Evolutionary conservation across 2,329 filamentous ascomycete species (phyloP), one percentile per base, ranked within the genome.

Genomic region (Dactylellina drechsleri): DNA sequence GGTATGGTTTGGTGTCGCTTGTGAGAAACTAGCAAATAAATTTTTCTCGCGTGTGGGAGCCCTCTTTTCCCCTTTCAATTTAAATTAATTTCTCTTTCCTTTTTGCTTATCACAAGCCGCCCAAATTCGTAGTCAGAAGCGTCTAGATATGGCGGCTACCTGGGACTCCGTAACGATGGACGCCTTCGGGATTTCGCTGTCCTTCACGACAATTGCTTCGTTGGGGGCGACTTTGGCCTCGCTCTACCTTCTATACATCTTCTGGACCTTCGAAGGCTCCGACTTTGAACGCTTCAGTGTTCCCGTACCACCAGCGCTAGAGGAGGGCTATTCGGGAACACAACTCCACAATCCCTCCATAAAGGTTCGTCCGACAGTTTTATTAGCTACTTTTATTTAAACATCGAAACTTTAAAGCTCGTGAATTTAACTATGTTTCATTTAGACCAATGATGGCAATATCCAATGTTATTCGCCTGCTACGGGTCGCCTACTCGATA

Each of bases 401-500:
- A 47, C n/a, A 6, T 31, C 23, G 6, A 15, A 15, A 13, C 10
- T 41, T 41, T 2, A 36, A 18, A 3, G 13, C 15, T 28, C 23
- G 16, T 10, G 1, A 43, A 26, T 18, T 66, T 58, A 36, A 3
- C 43, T 59, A 41, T 58, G 41, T 31, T 18, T 49, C 18, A 15
- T 50, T 15, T 4, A 74, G 70, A 53, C 70, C 50, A 20, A 62
- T 26, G 58, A 74, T 50, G 57, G 57, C 15, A 36, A 57, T 16
- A 74, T 74, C n/a, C 70, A 74, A 67, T 96, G 92, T 83, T 95
- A 95, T 82, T 91, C 91, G 50, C 95, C 95, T 0, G 94, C 94
- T 1, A 97, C 93, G 23, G 95, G 95, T 77, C 87, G 91, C 80
- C 87, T 92, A 73, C 88, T 99, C 26, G 93, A 92, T 64, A 85